Evolutionary conservation across 345 rosid genomes (phyloP).

Genomic region (Gossypium australe): DNA sequence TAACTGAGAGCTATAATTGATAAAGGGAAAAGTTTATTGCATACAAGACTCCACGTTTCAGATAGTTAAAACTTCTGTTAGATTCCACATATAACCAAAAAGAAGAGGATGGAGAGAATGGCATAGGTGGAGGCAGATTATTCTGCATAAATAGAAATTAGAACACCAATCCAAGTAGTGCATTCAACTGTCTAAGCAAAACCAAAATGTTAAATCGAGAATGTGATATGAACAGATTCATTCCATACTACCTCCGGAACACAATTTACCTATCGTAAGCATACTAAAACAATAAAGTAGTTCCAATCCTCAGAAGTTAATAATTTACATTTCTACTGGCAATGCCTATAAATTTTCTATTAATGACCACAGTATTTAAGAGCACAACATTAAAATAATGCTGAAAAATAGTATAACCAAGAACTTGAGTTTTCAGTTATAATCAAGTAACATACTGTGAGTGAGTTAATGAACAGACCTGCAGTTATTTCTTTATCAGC

Average conservation of each 20-base stretch:
- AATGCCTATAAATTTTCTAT: not conserved
- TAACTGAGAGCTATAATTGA: not conserved
- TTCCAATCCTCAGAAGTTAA: not conserved
- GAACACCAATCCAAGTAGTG: not conserved
- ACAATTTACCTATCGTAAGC: not conserved
- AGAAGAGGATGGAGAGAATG: not conserved
- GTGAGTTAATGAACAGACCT: constrained; percentile 35
- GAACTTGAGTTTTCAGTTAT: not conserved
- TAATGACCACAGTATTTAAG: not conserved
- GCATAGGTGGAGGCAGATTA: not conserved
- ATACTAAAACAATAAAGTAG: not conserved
- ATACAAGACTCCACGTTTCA: not conserved
- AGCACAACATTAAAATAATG: not conserved
- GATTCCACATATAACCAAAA: not conserved
- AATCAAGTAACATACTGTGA: not conserved
- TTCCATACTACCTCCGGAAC: not conserved
- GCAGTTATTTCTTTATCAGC: constrained; percentile 85
- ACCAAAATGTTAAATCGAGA: not conserved
- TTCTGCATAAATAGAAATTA: not conserved
- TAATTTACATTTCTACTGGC: not conserved
- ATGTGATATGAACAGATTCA: not conserved
- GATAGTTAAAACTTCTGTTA: not conserved
- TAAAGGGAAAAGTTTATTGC: not conserved
- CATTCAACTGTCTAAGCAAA: not conserved
- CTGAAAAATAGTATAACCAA: not conserved